Evolutionary conservation across 768 basidiomycete species (phyloP), one percentile per base, ranked within the genome.

Genomic region (Panaeolus cyanescens): DNA sequence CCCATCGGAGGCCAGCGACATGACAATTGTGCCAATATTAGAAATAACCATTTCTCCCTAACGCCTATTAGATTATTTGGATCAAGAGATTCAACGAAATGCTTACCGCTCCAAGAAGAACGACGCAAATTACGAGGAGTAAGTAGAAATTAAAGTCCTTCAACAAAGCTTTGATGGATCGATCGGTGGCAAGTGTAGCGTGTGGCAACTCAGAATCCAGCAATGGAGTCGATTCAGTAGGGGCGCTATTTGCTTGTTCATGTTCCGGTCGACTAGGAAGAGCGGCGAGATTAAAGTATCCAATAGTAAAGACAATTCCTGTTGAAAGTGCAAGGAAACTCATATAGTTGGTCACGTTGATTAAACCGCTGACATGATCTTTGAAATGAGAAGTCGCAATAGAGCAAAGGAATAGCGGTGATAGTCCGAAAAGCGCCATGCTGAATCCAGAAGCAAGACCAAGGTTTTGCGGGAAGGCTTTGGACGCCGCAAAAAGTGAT

Each of bases 41-140:
- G 91, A 88, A 19, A 93, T 86, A 20, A 94, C 80, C 91, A 92
- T 93, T 71, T 93, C 91, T 50, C 83, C 84, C 89, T 91, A 58
- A 5, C 60, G 4, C 33, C 2, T 31, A 58, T 59, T 39, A 45
- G 22, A 42, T 36, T 59, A 25, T 22, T 32, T 34, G 31, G 22
- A n/a, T 33, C 3, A 32, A 59, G 25, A 34, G 33, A 19, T 33
- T 33, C 33, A 5, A 4, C 25, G n/a, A 64, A 36, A 55, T 8
- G 81, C 90, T 75, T 67, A 92, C 91, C 19, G 86, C 80, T 25
- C 91, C 92, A n/a, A 90, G 76, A n/a, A 81, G 75, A 22, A 86
- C 70, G 2, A 84, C 66, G 39, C 83, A 76, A 56, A 85, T 74
- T 7, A 85, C 62, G 1, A 68, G 74, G n/a, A 93, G 79, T 0